Evolutionary conservation across 352 stramenopile genomes (phyloP).

Genomic region (Nothophytophthora sp.): DNA sequence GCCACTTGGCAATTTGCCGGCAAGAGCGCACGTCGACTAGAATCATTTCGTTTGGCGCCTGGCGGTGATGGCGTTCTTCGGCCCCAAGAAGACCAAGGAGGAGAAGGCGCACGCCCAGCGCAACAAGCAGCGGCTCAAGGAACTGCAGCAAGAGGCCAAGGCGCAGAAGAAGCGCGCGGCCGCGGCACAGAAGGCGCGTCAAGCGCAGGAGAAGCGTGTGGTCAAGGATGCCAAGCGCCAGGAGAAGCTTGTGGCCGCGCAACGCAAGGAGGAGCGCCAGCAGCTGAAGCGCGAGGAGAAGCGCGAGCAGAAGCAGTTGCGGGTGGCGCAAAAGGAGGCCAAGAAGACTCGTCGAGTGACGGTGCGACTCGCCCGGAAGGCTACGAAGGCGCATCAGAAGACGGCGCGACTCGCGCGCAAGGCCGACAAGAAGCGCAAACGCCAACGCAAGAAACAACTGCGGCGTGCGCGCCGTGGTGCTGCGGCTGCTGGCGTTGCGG

Average conservation of each 20-base stretch:
- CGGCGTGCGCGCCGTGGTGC: neutral
- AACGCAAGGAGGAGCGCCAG: too few species aligned
- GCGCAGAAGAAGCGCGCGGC: conserved; percentile 14
- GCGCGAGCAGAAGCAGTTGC: conserved; percentile 13
- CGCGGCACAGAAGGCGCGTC: conserved; percentile 19
- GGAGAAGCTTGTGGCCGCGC: too few species aligned
- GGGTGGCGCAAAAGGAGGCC: conserved; percentile 12
- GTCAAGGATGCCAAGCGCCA: conserved; percentile 16
- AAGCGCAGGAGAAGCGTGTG: too few species aligned
- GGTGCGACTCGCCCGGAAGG: conserved; percentile 25
- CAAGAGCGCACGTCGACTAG: conserved; percentile 10
- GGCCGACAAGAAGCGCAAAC: conserved; percentile 20
- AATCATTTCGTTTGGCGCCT: conserved; percentile 1
- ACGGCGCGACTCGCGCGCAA: conserved; percentile 14
- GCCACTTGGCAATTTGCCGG: conserved; percentile 31
- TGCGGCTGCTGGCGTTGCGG: neutral
- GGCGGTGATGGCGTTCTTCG: conserved; percentile 30
- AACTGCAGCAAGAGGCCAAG: conserved; percentile 30
- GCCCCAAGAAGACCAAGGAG: conserved; percentile 22
- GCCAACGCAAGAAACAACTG: conserved; percentile 4
- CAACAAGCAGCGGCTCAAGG: conserved; percentile 19
- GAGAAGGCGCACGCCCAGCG: conserved; percentile 22
- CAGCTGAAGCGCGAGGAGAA: conserved; percentile 15
- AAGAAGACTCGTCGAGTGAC: conserved; percentile 14
- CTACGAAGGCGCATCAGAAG: conserved; percentile 17